Conservation (phyloP, 2,329 filamentous ascomycete species). For the Annulohypoxylon truncatum region DNA sequence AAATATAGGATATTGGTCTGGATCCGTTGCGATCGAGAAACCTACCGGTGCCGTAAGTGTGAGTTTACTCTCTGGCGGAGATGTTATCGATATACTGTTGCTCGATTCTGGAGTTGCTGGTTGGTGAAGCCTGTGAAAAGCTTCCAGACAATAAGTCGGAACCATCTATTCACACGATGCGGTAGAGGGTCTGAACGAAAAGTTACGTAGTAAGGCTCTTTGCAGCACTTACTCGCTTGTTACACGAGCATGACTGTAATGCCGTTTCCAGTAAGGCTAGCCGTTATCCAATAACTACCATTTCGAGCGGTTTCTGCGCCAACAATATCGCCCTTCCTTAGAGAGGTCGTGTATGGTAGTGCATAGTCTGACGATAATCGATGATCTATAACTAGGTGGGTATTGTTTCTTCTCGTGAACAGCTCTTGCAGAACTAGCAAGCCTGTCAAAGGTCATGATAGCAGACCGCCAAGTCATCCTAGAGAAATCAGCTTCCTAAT, state of each 20-base stretch:
- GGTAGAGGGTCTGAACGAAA: conserved; percentile 1
- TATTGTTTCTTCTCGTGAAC: conserved; percentile 15
- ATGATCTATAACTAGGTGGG: conserved; percentile 18
- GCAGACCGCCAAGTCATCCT: conserved; percentile 37
- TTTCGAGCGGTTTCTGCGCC: neutral
- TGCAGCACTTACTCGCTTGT: conserved; percentile 9
- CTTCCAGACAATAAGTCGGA: conserved; percentile 5
- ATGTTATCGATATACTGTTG: conserved; percentile 41
- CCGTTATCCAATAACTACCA: conserved; percentile 24
- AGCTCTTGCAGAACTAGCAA: conserved; percentile 18
- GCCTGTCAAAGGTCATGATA: conserved; percentile 24
- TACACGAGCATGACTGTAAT: conserved; percentile 10
- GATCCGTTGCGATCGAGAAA: conserved; percentile 31
- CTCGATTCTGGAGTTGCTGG: conserved; percentile 43
- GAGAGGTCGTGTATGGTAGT: conserved; percentile 9
- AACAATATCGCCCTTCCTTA: conserved; percentile 6
- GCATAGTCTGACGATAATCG: conserved; percentile 10
- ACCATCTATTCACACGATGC: conserved; percentile 1
- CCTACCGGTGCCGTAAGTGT: conserved; percentile 43
- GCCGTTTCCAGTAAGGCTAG: conserved; percentile 26
- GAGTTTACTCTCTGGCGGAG: conserved; percentile 30
- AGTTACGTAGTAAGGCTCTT: conserved; percentile 17
- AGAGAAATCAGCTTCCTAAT: conserved; percentile 37
- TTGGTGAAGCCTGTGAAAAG: conserved; percentile 35
- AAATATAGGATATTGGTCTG: conserved; percentile 31